Base-by-base conservation (phyloP, 352 stramenopile species). In the Globisporangium parvum region DNA sequence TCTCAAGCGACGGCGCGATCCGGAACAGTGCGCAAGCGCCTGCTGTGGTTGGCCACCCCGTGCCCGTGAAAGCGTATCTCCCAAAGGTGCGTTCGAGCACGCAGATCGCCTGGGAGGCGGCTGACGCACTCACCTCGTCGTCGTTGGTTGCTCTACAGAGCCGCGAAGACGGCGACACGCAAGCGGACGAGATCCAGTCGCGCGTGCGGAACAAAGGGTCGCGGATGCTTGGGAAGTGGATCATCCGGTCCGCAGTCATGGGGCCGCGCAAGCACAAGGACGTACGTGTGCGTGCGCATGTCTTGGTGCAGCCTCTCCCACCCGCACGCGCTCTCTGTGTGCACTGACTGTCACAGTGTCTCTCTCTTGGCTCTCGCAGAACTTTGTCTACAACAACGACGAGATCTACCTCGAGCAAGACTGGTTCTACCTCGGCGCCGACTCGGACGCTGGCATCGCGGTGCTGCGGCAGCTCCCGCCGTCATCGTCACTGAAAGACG, bases 401-500 rank as follows among this genome's bases (percentile, higher is more conserved):
- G 82, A 92, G 59, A 69, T 92, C 17, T 92, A 85, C 55, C 56
- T 92, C 15, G 80, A 92, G 69, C 82, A 92, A 47, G 79, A 92
- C 65, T 90, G 82, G 79, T 92, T 92, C 65, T 90, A 92, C 48
- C 59, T 92, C 9, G 78, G 73, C 20, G 80, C 82, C 0, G 81
- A 90, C 55, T 81, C 71, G 18, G 80, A 89, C 41, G 69, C 71
- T 10, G 70, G 71, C 12, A 35, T 79, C n/a, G 81, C 81, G 0
- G 77, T 92, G 12, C 58, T 92, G 23, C 77, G 81, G 0, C 77
- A 90, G 45, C 49, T 90, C 9, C 77, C 79, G 6, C 60, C 69
- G 26, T 57, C 62, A 0, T 59, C 57, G 14, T 53, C 48, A 2
- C 42, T 66, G 6, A 79, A 74, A 41, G 71, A 80, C 53, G 51